Evolutionary conservation across 371 early-diverging fungal genomes (phyloP).

Genomic region (Blakeslea trispora): DNA sequence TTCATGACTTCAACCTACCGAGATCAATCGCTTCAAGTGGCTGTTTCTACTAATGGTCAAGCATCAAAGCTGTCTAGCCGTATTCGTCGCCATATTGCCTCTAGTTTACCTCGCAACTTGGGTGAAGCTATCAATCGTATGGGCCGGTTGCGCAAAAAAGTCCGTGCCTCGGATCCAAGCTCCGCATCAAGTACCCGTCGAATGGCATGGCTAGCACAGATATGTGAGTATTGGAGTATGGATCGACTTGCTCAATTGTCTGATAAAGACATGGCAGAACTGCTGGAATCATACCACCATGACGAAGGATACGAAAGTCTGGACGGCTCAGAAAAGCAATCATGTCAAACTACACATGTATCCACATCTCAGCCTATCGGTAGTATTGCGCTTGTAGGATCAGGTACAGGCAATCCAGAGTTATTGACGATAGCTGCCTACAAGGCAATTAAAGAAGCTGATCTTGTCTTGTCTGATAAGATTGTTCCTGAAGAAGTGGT

Average conservation of each 20-base stretch:
- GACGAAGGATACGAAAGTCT: conserved; percentile 60
- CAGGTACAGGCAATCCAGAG: conserved; percentile 86
- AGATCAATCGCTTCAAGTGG: conserved; percentile 74
- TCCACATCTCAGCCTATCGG: conserved; percentile 6
- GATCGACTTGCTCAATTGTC: conserved; percentile 60
- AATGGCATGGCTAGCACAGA: conserved; percentile 74
- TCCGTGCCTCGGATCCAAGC: conserved; percentile 58
- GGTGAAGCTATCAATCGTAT: conserved; percentile 69
- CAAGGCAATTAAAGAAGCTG: conserved; percentile 68
- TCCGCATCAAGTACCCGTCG: conserved; percentile 55
- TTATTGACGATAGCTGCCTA: conserved; percentile 80
- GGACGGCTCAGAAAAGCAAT: conserved; percentile 3
- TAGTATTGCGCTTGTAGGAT: conserved; percentile 75
- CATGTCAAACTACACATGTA: not conserved
- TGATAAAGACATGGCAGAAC: conserved; percentile 59
- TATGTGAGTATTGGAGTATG: conserved; percentile 77
- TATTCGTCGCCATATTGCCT: conserved; percentile 61
- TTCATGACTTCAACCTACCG: conserved; percentile 79
- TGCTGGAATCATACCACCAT: conserved; percentile 67
- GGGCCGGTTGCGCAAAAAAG: conserved; percentile 57
- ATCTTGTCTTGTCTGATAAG: conserved; percentile 84
- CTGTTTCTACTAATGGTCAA: conserved; percentile 80
- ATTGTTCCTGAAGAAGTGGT: conserved; percentile 78
- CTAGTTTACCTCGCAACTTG: conserved; percentile 56
- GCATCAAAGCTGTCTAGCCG: conserved; percentile 76